phyloP scores from a whole-genome alignment of 2,329 filamentous ascomycete species.

The Nothopassalora personata region DNA sequence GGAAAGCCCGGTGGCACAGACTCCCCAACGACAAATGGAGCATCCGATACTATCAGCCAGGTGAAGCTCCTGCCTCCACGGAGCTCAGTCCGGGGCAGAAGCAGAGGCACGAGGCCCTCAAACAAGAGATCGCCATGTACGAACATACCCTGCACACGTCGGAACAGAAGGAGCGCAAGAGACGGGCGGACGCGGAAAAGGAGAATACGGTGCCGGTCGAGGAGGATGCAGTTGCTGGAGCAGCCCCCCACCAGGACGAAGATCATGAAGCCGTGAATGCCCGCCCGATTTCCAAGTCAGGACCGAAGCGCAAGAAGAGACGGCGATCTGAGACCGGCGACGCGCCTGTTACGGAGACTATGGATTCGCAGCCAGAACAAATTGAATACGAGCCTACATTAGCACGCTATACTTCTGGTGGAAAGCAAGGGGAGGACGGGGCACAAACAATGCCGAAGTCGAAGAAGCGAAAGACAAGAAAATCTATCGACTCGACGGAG shows the following conservation, averaged over 20 bases:
- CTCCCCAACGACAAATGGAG: conserved; percentile 6
- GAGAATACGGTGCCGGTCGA: background rate
- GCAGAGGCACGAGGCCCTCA: background rate
- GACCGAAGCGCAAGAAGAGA: background rate
- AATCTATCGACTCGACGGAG: background rate
- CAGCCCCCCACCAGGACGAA: background rate
- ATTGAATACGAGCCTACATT: background rate
- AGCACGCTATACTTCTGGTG: background rate
- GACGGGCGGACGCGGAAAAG: background rate
- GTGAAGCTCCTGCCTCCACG: background rate
- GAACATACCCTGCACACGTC: background rate
- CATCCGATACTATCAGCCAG: conserved; percentile 1
- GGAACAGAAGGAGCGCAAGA: background rate
- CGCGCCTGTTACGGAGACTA: background rate
- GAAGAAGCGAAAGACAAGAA: background rate
- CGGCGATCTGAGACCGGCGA: background rate
- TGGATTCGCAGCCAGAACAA: background rate
- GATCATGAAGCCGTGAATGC: background rate
- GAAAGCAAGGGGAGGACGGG: background rate
- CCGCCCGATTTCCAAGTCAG: background rate
- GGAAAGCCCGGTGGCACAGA: background rate
- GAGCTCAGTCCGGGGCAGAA: background rate
- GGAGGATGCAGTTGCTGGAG: background rate
- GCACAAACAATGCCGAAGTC: background rate
- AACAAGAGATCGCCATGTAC: background rate